Evolutionary conservation across 176 grass and related monocot species (phyloP), one percentile per base, ranked within the genome.

Genomic region (Zoysia japonica): DNA sequence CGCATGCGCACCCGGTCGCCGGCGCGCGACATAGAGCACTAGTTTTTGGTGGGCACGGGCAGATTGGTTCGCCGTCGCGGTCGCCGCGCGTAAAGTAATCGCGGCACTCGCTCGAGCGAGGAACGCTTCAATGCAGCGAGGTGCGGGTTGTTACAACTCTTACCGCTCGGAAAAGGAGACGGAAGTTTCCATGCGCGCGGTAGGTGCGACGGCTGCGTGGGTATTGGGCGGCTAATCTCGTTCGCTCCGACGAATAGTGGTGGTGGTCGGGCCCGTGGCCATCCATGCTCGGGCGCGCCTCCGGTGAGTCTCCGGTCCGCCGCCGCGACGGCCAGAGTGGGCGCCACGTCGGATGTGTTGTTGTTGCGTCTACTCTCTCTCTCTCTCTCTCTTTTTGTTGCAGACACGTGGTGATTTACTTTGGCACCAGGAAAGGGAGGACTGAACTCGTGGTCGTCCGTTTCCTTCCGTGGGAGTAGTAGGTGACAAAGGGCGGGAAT

Each of bases 361-460:
- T 28, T 28, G 20, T 9, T 3, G 11, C 37, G 2, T 0, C 4
- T 5, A 2, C 45, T 13, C 3, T 28, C 28, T 28, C 28, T 28
- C 28, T 28, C 28, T 28, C 28, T 28, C 28, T 28, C 0, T 49
- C 5, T 2, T 12, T 50, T 28, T 2, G 14, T 55, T 11, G 17
- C 5, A 76, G 65, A 52, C 75, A 81, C 85, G 72, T 82, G 65
- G 64, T 67, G 44, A 10, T 80, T 75, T 61, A 54, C 69, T 56
- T 74, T 73, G n/a, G 17, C 14, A 2, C 6, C 5, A 0, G 41
- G 63, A 19, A 46, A 50, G 2, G 45, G 70, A 6, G 11, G 69
- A 67, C 83, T 85, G 68, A 73, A 48, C 49, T 59, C 11, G 71
- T 56, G 60, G 28, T 28, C 28, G 28, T 28, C 28, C 28, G 28